phyloP scores from a whole-genome alignment of 441 rosid genomes.

The Bocquillonia castaneifolia region DNA sequence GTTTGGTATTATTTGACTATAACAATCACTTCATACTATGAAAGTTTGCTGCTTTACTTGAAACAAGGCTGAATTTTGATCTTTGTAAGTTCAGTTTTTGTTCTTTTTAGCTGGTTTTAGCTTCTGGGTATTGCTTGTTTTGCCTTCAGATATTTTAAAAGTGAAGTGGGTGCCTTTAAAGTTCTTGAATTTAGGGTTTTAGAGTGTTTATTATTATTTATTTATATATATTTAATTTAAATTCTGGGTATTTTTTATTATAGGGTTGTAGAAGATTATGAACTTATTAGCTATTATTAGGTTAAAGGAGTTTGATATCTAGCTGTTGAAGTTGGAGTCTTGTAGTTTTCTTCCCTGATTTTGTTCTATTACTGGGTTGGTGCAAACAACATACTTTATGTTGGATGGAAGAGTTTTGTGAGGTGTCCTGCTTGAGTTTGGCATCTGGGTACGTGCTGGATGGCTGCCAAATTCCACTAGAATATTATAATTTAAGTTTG shows the following conservation, averaged over 20 bases:
- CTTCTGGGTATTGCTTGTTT: conserved; percentile 19
- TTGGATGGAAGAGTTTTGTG: neutral
- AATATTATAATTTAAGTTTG: neutral
- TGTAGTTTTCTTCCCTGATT: neutral
- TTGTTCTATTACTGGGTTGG: conserved; percentile 1
- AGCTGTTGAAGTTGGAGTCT: neutral
- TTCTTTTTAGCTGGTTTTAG: conserved; percentile 24
- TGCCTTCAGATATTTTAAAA: neutral
- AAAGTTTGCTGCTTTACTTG: conserved; percentile 6
- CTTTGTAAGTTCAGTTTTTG: neutral
- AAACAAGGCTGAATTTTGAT: conserved; percentile 17
- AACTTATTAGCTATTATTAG: neutral
- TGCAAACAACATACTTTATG: neutral
- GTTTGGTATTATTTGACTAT: conserved; percentile 26
- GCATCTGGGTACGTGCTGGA: conserved; percentile 17
- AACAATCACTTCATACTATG: neutral
- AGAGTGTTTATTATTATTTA: too few relatives aligned
- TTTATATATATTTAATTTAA: conserved; percentile 17
- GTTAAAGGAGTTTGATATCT: conserved; percentile 10
- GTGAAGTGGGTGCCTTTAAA: neutral
- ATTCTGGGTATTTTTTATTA: conserved; percentile 16
- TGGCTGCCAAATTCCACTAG: conserved; percentile 14
- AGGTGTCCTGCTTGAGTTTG: conserved; percentile 14
- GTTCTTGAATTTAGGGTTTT: conserved; percentile 18
- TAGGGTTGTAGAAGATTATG: conserved; percentile 2